Evolutionary conservation across 73 alveolate genomes (phyloP).

Genomic region (Tetrahymena borealis): DNA sequence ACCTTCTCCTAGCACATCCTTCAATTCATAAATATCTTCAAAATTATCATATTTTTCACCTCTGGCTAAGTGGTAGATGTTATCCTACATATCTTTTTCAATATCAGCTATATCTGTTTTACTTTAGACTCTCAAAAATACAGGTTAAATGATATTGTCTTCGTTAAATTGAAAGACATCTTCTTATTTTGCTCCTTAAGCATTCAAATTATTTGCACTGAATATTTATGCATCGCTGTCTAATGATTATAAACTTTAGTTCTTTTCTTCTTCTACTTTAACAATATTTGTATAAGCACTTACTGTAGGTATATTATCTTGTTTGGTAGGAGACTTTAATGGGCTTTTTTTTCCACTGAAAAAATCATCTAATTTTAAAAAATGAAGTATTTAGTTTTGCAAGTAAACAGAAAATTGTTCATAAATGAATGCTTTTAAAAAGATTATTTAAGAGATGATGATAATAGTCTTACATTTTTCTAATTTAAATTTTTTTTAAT

Average conservation of each 20-base stretch:
- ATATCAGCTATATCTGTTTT: not conserved
- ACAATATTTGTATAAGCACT: no score
- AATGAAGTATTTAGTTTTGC: not conserved
- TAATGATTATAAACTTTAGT: no score
- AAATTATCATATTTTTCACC: not conserved
- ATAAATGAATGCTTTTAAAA: not conserved
- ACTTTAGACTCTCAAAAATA: not conserved
- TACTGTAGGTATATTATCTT: not conserved
- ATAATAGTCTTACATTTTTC: not conserved
- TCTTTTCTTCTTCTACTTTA: no score
- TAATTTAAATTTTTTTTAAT: not conserved
- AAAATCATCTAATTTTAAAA: not conserved
- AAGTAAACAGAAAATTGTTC: not conserved
- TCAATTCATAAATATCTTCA: not conserved
- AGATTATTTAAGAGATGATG: not conserved
- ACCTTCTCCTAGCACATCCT: slow-evolving; percentile 48
- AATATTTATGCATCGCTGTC: no score
- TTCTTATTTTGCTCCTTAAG: not conserved
- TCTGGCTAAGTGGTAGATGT: not conserved
- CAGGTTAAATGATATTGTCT: not conserved
- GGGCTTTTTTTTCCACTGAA: not conserved
- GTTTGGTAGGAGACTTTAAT: not conserved
- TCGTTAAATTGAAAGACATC: not conserved
- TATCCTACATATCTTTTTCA: not conserved
- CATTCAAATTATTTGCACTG: not conserved